Conservation (phyloP, 2,329 filamentous ascomycete species). For the Zymoseptoria ardabiliae region DNA sequence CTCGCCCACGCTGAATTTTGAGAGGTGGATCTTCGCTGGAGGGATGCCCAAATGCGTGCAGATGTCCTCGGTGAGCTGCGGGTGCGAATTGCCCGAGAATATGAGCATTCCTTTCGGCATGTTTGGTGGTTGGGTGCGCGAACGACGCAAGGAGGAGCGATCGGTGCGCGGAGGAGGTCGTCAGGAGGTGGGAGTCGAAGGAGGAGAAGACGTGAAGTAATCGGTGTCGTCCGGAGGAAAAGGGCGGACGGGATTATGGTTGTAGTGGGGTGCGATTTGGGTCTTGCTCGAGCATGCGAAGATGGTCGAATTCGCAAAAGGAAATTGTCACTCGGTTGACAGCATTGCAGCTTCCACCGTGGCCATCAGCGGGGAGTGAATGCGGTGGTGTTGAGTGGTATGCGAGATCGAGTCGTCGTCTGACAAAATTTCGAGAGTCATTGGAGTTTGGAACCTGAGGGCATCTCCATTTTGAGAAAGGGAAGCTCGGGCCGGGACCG, state of each 20-base stretch:
- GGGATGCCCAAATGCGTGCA: slow-evolving; percentile 83
- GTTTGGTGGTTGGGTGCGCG: slow-evolving; percentile 7
- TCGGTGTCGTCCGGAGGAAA: not conserved
- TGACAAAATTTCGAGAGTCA: too few species aligned
- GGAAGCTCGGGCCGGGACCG: not conserved
- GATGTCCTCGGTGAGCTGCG: slow-evolving; percentile 75
- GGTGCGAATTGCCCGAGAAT: slow-evolving; percentile 88
- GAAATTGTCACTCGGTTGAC: not conserved
- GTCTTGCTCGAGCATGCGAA: not conserved
- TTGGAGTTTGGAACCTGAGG: not conserved
- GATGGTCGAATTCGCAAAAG: not conserved
- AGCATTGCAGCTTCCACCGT: not conserved
- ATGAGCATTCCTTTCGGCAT: slow-evolving; percentile 97
- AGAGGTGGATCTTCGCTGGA: slow-evolving; percentile 73
- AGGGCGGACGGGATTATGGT: not conserved
- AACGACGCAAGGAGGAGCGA: not conserved
- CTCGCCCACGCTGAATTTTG: slow-evolving; percentile 92
- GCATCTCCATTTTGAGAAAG: not conserved
- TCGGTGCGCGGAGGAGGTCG: not conserved
- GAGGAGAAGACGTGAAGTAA: not conserved
- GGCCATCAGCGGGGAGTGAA: not conserved
- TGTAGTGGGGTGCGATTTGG: not conserved
- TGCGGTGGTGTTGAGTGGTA: too few species aligned
- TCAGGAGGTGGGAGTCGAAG: not conserved
- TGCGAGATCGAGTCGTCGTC: too few species aligned